A percentile compares a stretch with the other conserved stretches of the same genome.
These are phyloP conservation scores for Lipomyces yamadae DNA, from an alignment of 805 yeast genomes.

Conservation along the genomic window DNA sequence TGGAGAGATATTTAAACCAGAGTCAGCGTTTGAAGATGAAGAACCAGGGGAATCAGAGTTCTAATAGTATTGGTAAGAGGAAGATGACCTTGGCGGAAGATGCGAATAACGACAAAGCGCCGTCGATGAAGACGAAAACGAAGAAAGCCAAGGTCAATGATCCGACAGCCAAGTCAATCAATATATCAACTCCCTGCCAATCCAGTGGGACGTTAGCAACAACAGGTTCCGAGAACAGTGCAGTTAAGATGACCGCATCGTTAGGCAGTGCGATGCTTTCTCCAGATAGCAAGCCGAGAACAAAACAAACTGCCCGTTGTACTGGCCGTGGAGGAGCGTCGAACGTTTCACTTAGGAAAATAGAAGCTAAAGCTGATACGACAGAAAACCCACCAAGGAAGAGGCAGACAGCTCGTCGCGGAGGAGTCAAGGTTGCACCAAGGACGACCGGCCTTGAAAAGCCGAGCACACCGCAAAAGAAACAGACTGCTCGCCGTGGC, in stretches of 20 bases:
- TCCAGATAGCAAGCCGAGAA: constrained; percentile 4
- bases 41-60: not conserved
- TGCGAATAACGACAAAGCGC: not conserved
- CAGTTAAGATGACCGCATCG: not conserved
- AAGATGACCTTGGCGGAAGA: constrained; percentile 1
- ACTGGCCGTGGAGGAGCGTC: constrained; percentile 8
- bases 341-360: constrained; percentile 5
- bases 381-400: constrained; percentile 1
- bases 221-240: constrained; percentile 3
- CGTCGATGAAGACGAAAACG: not conserved
- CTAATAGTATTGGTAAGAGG: constrained; percentile 5
- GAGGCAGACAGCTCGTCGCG: constrained; percentile 8
- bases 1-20: too few species aligned
- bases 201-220: constrained; percentile 1
- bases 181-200: not conserved
- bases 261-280: not conserved
- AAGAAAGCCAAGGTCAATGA: constrained; percentile 7
- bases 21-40: not conserved
- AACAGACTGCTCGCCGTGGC: constrained; percentile 6
- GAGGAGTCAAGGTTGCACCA: constrained; percentile 6
- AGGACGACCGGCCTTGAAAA: constrained; percentile 3
- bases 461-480: constrained; percentile 4
- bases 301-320: constrained; percentile 1
- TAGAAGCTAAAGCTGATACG: constrained; percentile 6
- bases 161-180: not conserved